A percentile compares a stretch with the other conserved stretches of the same genome.
These are phyloP conservation scores for Diutina ranongensis DNA, from an alignment of 1,139 yeast species.

Conservation along the genomic window DNA sequence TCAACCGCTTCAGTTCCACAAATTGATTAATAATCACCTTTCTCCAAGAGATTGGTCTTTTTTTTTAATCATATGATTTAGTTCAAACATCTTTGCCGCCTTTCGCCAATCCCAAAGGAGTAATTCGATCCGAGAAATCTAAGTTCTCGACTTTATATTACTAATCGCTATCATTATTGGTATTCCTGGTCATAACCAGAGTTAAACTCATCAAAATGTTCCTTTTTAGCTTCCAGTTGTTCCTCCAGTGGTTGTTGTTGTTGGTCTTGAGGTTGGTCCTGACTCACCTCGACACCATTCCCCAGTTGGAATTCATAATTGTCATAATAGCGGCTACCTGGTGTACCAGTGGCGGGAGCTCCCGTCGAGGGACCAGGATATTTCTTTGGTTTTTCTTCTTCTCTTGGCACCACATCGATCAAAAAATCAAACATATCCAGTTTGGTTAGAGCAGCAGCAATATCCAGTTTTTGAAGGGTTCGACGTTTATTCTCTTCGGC, in stretches of 20 bases:
- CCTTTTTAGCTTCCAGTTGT: background rate
- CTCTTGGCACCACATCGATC: slow-evolving; percentile 90
- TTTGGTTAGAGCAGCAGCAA: slow-evolving; percentile 89
- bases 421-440: slow-evolving; percentile 95
- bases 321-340: background rate
- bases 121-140: background rate
- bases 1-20: too few species aligned
- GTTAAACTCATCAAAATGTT: background rate
- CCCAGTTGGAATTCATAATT: background rate
- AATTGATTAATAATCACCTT: too few species aligned
- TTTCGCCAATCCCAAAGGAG: background rate
- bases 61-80: too few species aligned
- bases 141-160: background rate
- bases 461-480: slow-evolving; percentile 86
- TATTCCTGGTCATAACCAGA: background rate
- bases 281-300: background rate
- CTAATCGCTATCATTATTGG: background rate
- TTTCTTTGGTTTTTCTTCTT: slow-evolving; percentile 34
- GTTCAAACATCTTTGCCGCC: too few species aligned
- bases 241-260: too few species aligned
- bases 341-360: background rate
- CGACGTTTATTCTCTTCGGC: slow-evolving; percentile 94
- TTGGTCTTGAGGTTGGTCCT: too few species aligned
- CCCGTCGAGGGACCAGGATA: background rate
- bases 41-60: too few species aligned